phyloP scores from a whole-genome alignment of 2,329 filamentous ascomycete genomes.

The Fusarium sp. region DNA sequence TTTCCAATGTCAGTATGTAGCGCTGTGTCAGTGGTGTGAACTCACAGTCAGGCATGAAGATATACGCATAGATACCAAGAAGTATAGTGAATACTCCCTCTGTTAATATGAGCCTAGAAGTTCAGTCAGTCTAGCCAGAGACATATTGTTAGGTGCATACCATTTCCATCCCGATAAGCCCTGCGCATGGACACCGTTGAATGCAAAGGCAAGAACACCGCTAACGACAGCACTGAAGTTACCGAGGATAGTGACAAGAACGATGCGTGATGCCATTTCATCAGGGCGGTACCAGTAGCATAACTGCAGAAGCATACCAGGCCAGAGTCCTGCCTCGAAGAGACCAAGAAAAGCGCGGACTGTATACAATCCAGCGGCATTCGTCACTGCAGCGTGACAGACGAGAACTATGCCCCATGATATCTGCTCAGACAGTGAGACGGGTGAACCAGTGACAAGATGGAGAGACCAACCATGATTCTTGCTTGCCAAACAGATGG shows the following conservation, averaged over 20 bases:
- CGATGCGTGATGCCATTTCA: not conserved
- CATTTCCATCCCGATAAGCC: not conserved
- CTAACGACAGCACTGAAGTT: not conserved
- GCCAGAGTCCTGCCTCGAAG: not conserved
- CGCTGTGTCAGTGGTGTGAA: rapidly evolving
- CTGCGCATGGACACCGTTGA: not conserved
- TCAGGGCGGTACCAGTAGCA: not conserved
- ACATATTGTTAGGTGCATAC: rapidly evolving
- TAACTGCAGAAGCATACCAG: not conserved
- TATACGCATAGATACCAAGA: not conserved
- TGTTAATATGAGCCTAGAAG: not conserved
- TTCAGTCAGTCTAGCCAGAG: not conserved
- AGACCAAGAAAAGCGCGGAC: not conserved
- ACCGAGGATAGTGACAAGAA: not conserved
- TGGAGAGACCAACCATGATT: not conserved
- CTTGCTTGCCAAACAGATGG: not conserved
- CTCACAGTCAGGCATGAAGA: not conserved
- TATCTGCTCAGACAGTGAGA: not conserved
- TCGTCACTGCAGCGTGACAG: rapidly evolving
- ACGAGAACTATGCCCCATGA: not conserved
- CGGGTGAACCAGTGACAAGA: too few species aligned
- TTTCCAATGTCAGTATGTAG: not conserved
- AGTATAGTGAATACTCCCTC: not conserved
- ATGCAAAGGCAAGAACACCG: not conserved
- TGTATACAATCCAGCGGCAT: not conserved